Base-by-base conservation (phyloP, 495 filamentous ascomycete genomes). In the Cercophora scortea region DNA sequence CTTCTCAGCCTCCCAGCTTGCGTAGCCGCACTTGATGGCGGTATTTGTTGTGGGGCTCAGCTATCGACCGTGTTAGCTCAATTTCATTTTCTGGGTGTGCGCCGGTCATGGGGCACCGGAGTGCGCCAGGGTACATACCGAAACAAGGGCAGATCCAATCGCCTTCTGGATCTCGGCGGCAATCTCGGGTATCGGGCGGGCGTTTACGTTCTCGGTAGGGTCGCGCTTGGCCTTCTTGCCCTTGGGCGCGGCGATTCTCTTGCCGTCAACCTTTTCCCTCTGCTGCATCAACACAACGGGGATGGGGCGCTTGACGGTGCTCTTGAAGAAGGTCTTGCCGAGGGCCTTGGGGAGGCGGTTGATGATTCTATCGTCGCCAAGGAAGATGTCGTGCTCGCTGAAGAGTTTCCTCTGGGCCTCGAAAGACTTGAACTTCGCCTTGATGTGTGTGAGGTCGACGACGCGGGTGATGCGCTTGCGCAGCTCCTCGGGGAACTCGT, bases 321-420 rank as follows among this genome's bases (percentile, higher is more conserved):
- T 68, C 65, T 85, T 81, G 80, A 89, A 95, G 73, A 97, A 96
- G 0, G 79, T 80, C 71, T 94, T 96, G 42, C 92, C 93, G 0
- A 97, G 80, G 2, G 82, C 71, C 19, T 76, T 76, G 15, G 89
- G 86, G n/a, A 96, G 75, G 53, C 78, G 79, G 53, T 82, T 87
- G 54, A 89, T 74, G 51, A 96, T 84, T 17, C 89, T 75, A 60
- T 91, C 86, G 65, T 97, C 90, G 32, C 83, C 89, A 32, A 96
- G 74, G 73, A 96, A 96, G 41, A 96, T 69, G 63, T 95, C 72
- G 69, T 96, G 86, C 55, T 94, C 88, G 45, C 79, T 73, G 46
- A 83, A 77, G n/a, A 98, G 76, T 65, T 92, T 88, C 43, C 93
- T 79, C 62, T 86, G 85, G 49, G 78, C 81, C 74, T 98, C 93